Evolutionary conservation across 108 stramenopile genomes (phyloP), one percentile per base, ranked within the genome.

Genomic region (Schizochytrium sp.): DNA sequence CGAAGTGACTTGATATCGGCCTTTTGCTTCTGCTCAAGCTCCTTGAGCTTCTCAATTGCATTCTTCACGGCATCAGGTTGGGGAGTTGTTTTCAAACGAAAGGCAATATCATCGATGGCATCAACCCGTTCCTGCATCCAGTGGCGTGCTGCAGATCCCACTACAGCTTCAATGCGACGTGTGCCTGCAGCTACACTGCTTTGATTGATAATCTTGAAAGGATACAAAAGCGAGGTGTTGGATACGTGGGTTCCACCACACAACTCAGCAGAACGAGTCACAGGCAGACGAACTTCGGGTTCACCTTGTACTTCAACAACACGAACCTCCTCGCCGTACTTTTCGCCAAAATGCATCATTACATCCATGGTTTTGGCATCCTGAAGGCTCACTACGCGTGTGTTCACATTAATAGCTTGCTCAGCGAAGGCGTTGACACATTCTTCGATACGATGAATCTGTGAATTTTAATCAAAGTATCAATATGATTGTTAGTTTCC

Each of bases 161-260:
- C 95, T 55, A 98, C 96, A 56, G 94, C 97, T 2, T 95, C 93
- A 76, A 99, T 96, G 57, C 99, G 96, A 57, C 99, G 96, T 47
- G 99, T 96, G n/a, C 99, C 99, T 93, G 99, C 98, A 57, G 98
- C 98, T 90, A 99, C 97, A 61, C 97, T 97, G 60, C 95, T 96
- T 93, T 99, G 98, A 59, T 93, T 95, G 38, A 99, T 87, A 72
- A 99, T 88, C 5, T 93, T 96, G 88, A 99, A 98, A 4, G 93
- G 94, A 87, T 96, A 94, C 7, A 98, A 98, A 89, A 97, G 96
- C 12, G 91, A 91, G 10, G 99, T 99, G 91, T 98, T 99, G 88
- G 92, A 93, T 61, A 99, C 88, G 90, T 99, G 99, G 2, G 99
- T 99, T 57, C 99, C 99, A 17, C 99, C 99, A 90, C 99, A 99